These are phyloP conservation scores for Lactarius deliciosus DNA, from an alignment of 768 basidiomycete genomes.

Conservation along the genomic window DNA sequence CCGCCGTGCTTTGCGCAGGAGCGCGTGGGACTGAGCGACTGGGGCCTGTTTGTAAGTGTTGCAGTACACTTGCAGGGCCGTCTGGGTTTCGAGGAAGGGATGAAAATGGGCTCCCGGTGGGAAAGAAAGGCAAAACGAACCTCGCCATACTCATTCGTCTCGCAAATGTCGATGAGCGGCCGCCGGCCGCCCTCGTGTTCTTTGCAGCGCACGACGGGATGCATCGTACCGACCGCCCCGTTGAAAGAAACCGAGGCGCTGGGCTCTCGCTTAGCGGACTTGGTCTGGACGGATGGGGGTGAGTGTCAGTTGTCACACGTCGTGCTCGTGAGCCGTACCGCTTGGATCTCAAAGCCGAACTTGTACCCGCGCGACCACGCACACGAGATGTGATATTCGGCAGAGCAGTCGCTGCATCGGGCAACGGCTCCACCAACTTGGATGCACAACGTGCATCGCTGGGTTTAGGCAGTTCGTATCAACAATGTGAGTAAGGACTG, in stretches of 20 bases:
- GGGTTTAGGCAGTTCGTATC: conserved; percentile 20
- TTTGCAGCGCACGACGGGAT: conserved; percentile 28
- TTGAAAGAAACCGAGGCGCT: conserved; percentile 69
- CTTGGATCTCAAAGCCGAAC: conserved; percentile 92
- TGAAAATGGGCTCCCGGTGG: not conserved
- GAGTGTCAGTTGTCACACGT: not conserved
- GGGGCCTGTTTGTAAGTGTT: conserved; percentile 80
- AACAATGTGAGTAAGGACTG: conserved; percentile 16
- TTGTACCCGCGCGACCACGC: conserved; percentile 82
- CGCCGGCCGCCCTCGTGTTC: conserved; percentile 42
- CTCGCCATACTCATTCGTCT: conserved; percentile 78
- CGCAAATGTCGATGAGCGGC: conserved; percentile 79
- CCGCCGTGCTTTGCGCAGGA: conserved; percentile 85
- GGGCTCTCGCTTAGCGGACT: conserved; percentile 69
- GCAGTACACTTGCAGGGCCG: conserved; percentile 86
- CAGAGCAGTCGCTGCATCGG: conserved; percentile 78
- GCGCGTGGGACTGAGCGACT: conserved; percentile 70
- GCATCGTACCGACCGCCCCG: conserved; percentile 42
- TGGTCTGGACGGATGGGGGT: conserved; percentile 54
- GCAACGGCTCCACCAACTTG: conserved; percentile 75
- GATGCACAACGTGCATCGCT: conserved; percentile 79
- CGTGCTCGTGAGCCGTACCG: conserved; percentile 47
- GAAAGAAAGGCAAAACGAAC: conserved; percentile 40
- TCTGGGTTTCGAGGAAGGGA: conserved; percentile 46
- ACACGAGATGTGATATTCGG: conserved; percentile 84